A percentile compares a stretch with the other conserved stretches of the same genome.
These are phyloP conservation scores for Jamesozyma rosinii DNA, from an alignment of 805 yeast species.

Conservation along the genomic window DNA sequence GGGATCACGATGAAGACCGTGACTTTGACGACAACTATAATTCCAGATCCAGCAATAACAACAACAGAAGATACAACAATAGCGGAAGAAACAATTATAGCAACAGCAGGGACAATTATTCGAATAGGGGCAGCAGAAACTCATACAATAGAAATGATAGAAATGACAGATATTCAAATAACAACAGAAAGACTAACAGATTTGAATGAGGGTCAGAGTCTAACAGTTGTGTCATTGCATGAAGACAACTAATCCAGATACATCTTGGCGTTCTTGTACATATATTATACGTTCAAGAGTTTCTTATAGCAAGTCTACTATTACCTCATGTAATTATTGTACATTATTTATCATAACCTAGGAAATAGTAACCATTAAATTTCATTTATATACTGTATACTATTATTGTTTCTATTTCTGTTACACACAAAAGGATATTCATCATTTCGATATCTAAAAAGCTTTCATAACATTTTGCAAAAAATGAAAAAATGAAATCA, in stretches of 20 bases:
- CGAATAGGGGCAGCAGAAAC: neutral
- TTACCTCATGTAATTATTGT: neutral
- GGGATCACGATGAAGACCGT: neutral
- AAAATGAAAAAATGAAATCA: too few relatives aligned
- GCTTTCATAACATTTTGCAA: too few relatives aligned
- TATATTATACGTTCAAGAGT: neutral
- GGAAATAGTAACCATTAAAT: neutral
- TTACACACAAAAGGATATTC: too few relatives aligned
- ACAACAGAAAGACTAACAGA: neutral
- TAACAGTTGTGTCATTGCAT: neutral
- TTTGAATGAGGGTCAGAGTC: neutral
- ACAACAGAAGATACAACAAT: neutral
- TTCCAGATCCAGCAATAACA: neutral
- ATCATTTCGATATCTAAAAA: too few relatives aligned
- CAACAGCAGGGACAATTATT: neutral
- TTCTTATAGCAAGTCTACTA: neutral
- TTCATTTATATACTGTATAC: too few relatives aligned
- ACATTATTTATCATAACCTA: neutral
- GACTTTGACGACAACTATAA: neutral
- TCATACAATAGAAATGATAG: conserved; percentile 1
- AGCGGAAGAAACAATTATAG: conserved; percentile 1
- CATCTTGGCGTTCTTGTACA: neutral
- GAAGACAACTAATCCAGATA: too few relatives aligned
- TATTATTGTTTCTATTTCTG: neutral
- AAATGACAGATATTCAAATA: neutral